Evolutionary conservation across 495 filamentous ascomycete genomes (phyloP).

Genomic region (Recurvomyces mirabilis): DNA sequence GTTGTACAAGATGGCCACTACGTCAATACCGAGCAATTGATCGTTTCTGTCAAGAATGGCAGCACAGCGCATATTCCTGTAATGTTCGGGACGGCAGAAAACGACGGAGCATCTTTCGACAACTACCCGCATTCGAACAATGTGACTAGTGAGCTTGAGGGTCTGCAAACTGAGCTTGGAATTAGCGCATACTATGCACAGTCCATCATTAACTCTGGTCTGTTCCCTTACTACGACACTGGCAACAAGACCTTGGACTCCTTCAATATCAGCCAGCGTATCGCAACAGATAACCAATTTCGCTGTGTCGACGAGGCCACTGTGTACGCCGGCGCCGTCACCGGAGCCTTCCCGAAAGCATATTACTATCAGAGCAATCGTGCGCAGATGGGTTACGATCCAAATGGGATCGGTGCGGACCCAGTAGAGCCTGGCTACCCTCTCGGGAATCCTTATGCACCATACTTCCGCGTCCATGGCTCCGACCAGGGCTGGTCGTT

Average conservation of each 20-base stretch:
- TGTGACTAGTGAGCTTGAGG: slow-evolving; percentile 26
- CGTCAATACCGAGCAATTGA: slow-evolving; percentile 31
- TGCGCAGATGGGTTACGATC: slow-evolving; percentile 28
- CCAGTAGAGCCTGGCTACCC: slow-evolving; percentile 26
- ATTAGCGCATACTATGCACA: slow-evolving; percentile 30
- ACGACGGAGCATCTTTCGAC: slow-evolving; percentile 33
- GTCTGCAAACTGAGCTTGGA: slow-evolving; percentile 26
- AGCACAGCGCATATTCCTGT: slow-evolving; percentile 31
- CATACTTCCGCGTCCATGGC: slow-evolving; percentile 27
- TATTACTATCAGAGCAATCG: slow-evolving; percentile 39
- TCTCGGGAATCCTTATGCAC: slow-evolving; percentile 26
- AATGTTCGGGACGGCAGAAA: slow-evolving; percentile 31
- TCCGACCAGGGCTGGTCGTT: slow-evolving; percentile 10
- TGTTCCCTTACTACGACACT: slow-evolving; percentile 32
- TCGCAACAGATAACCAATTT: slow-evolving; percentile 34
- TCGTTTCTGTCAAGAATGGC: slow-evolving; percentile 23
- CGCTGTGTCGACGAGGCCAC: slow-evolving; percentile 38
- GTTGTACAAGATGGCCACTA: slow-evolving; percentile 36
- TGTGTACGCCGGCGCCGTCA: slow-evolving; percentile 28
- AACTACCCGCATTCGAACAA: slow-evolving; percentile 29
- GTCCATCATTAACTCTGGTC: slow-evolving; percentile 29
- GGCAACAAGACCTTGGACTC: slow-evolving; percentile 34
- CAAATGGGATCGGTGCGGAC: slow-evolving; percentile 30
- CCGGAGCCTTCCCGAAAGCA: slow-evolving; percentile 26
- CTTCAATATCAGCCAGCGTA: slow-evolving; percentile 33